Percentiles rank a stretch among this genome's conserved stretches.
Conservation (phyloP, 202 grass and related monocot species). For the Setaria italica region DNA sequence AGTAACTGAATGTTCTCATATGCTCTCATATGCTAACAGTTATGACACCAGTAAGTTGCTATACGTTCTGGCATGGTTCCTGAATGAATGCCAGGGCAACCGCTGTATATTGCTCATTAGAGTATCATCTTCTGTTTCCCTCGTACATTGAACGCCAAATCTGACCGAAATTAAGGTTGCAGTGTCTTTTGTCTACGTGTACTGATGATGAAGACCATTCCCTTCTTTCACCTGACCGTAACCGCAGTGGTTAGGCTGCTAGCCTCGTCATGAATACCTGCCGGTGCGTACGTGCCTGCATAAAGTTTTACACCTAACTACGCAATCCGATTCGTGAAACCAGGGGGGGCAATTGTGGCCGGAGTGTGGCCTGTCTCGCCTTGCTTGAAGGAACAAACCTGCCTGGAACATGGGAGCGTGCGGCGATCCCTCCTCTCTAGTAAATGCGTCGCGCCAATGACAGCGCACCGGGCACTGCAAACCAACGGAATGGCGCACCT, state of each 20-base stretch:
- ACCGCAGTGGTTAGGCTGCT: background rate
- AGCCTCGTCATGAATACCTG: background rate
- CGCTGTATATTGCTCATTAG: background rate
- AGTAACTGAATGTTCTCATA: background rate
- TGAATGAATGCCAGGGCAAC: background rate
- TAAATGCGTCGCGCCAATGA: slow-evolving; percentile 46
- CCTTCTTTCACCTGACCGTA: background rate
- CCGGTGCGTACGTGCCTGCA: background rate
- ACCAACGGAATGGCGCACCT: slow-evolving; percentile 14
- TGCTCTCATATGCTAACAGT: background rate
- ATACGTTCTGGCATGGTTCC: background rate
- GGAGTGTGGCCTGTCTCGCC: background rate
- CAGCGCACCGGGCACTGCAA: slow-evolving; percentile 16
- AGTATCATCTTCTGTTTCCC: background rate
- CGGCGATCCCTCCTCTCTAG: background rate
- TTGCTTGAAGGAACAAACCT: slow-evolving; percentile 13
- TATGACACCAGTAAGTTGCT: background rate
- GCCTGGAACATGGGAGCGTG: slow-evolving; percentile 38
- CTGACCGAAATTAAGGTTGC: background rate
- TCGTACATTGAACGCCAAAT: background rate
- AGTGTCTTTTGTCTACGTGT: background rate
- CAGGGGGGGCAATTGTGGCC: background rate
- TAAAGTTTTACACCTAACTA: background rate
- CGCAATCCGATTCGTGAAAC: background rate
- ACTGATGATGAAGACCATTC: background rate